phyloP scores from a whole-genome alignment of 371 early-diverging fungal species.

The Dinochytrium kinnereticum region DNA sequence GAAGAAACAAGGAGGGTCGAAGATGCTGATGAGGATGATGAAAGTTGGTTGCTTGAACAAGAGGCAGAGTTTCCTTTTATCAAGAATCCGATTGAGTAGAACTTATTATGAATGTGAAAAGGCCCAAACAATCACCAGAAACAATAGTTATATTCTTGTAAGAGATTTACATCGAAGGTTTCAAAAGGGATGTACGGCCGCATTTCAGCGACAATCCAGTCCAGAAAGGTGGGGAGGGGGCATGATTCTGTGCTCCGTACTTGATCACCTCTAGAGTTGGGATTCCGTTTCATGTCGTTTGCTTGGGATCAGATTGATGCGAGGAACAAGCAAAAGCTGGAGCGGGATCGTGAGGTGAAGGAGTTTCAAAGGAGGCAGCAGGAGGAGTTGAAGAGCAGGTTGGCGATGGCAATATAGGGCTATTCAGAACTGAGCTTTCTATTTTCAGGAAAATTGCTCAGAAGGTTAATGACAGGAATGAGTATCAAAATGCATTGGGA shows the following conservation, averaged over 20 bases:
- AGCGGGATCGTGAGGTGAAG: conserved; percentile 43
- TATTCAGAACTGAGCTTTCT: background rate
- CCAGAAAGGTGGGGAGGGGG: background rate
- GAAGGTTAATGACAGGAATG: conserved; percentile 35
- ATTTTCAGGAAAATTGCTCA: conserved; percentile 35
- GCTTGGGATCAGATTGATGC: conserved; percentile 50
- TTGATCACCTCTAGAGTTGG: background rate
- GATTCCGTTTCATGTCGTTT: conserved; percentile 38
- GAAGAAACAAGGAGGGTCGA: background rate
- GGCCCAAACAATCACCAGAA: too few relatives aligned
- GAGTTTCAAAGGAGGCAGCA: conserved; percentile 47
- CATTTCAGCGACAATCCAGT: too few relatives aligned
- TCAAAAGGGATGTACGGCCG: too few relatives aligned
- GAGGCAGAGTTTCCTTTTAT: too few relatives aligned
- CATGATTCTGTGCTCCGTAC: background rate
- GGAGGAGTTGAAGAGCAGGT: conserved; percentile 49
- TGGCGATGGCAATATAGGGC: background rate
- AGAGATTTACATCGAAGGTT: too few relatives aligned
- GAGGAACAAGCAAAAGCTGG: conserved; percentile 37
- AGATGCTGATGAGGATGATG: background rate
- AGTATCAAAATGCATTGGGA: conserved; percentile 16
- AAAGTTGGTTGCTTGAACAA: too few relatives aligned
- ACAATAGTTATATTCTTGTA: too few relatives aligned
- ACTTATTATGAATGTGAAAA: too few relatives aligned
- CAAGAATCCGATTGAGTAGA: too few relatives aligned